phyloP scores from a whole-genome alignment of 108 stramenopile genomes.

The Epithemia pelagica region DNA sequence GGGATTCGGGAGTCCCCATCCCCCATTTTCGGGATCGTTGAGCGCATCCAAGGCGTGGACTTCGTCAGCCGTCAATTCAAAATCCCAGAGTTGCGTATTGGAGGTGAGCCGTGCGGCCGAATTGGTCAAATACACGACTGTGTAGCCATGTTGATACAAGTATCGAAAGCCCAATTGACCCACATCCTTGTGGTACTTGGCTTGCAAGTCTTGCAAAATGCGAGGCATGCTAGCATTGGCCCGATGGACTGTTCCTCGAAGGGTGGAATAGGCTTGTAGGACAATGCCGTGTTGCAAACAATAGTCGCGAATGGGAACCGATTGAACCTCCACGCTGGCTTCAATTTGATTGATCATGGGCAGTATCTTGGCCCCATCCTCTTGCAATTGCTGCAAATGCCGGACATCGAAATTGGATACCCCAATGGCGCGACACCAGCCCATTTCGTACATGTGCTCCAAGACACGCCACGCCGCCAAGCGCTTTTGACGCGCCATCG shows the following conservation, averaged over 20 bases:
- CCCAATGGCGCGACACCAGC: conserved; percentile 30
- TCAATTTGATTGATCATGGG: conserved; percentile 37
- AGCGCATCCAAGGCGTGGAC: conserved; percentile 21
- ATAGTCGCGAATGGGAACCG: conserved; percentile 4
- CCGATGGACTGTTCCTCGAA: background rate
- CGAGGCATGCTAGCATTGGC: background rate
- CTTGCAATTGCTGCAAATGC: conserved; percentile 25
- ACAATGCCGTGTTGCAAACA: conserved; percentile 3
- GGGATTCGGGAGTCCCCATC: conserved; percentile 10
- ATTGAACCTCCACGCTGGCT: conserved; percentile 21
- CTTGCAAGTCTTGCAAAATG: background rate
- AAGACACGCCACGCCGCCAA: conserved; percentile 33
- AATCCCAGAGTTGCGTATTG: conserved; percentile 5
- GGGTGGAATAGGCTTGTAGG: conserved; percentile 7
- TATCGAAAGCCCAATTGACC: conserved; percentile 11
- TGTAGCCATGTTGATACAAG: conserved; percentile 6
- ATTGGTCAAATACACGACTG: conserved; percentile 8
- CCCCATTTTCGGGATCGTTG: conserved; percentile 3
- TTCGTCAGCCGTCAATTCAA: conserved; percentile 22
- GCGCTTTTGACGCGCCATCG: conserved; percentile 13
- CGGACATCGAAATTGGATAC: conserved; percentile 29
- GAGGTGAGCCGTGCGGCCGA: background rate
- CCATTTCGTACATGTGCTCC: conserved; percentile 25
- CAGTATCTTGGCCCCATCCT: conserved; percentile 13
- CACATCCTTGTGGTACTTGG: conserved; percentile 4